A percentile compares a stretch with the other conserved stretches of the same genome.
phyloP scores from a whole-genome alignment of 2,329 filamentous ascomycete species.

The Fusarium coicis region DNA sequence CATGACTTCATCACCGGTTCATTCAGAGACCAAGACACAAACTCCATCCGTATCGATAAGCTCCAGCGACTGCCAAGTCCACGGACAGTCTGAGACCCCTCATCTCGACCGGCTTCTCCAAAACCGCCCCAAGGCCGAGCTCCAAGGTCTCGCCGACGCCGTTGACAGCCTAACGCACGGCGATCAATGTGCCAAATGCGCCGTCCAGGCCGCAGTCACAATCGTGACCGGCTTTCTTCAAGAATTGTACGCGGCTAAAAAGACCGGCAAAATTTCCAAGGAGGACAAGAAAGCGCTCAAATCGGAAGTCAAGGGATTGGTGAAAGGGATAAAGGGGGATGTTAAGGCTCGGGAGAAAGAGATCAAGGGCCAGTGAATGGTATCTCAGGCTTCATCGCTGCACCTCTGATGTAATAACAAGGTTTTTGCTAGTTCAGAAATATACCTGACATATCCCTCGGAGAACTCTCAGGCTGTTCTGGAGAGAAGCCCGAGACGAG shows the following conservation, averaged over 20 bases:
- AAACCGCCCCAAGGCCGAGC: slow-evolving; percentile 1
- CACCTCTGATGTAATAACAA: background rate
- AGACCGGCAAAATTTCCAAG: slow-evolving; percentile 24
- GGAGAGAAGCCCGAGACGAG: slow-evolving; percentile 9
- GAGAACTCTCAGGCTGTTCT: background rate
- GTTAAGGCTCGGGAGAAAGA: slow-evolving; percentile 6
- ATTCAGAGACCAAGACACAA: background rate
- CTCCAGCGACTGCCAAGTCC: slow-evolving; percentile 5
- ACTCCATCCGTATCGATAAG: background rate
- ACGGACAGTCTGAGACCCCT: slow-evolving; percentile 14
- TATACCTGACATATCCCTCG: background rate
- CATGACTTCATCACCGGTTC: background rate
- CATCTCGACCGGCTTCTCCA: slow-evolving; percentile 25
- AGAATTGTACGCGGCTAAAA: slow-evolving; percentile 21
- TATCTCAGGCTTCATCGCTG: background rate
- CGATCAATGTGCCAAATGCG: slow-evolving; percentile 25
- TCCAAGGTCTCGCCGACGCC: slow-evolving; percentile 5
- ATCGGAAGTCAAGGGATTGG: slow-evolving; percentile 22
- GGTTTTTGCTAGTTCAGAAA: background rate
- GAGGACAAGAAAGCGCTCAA: slow-evolving; percentile 32
- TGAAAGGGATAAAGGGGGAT: slow-evolving; percentile 11
- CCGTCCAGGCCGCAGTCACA: slow-evolving; percentile 7
- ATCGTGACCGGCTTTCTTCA: slow-evolving; percentile 10
- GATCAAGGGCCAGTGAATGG: background rate
- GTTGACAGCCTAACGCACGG: slow-evolving; percentile 3